Evolutionary conservation across 306 rosid genomes (phyloP).

Genomic region (Quercus agrifolia): DNA sequence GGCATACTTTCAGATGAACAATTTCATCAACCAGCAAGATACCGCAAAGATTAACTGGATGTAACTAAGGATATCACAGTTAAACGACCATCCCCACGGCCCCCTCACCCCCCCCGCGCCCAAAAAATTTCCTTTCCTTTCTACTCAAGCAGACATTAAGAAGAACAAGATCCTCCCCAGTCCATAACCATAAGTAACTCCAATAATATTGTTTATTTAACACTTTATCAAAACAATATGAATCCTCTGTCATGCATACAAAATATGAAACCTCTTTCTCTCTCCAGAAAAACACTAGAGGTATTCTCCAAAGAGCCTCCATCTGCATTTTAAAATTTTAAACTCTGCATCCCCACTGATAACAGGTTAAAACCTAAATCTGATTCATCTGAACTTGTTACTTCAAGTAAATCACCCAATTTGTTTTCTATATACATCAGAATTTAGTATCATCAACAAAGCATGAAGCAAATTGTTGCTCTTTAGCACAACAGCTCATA

Average conservation of each 20-base stretch:
- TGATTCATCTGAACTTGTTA: constrained; percentile 18
- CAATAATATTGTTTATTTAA: constrained; percentile 16
- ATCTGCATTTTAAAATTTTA: constrained; percentile 24
- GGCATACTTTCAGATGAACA: not conserved
- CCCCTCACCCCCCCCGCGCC: too few relatives aligned
- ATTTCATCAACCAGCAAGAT: constrained; percentile 22
- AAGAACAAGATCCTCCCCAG: constrained; percentile 12
- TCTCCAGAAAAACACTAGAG: constrained; percentile 27
- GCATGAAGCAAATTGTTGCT: constrained; percentile 1
- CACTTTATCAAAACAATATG: constrained; percentile 15
- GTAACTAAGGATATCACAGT: too few relatives aligned
- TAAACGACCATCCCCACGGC: too few relatives aligned
- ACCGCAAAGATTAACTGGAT: not conserved
- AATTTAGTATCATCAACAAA: constrained; percentile 24
- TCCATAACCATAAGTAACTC: constrained; percentile 14
- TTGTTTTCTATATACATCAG: constrained; percentile 25
- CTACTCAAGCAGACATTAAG: not conserved
- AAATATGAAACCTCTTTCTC: constrained; percentile 13
- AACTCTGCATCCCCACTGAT: constrained; percentile 30
- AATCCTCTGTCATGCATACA: constrained; percentile 26
- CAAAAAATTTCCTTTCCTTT: not conserved
- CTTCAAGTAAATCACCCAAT: constrained; percentile 34
- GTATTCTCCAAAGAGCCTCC: constrained; percentile 38
- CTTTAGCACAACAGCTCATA: constrained; percentile 40
- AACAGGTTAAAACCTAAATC: constrained; percentile 34